phyloP scores from a whole-genome alignment of 148 eudicot genomes.

The Tetragonia tetragonoides region DNA sequence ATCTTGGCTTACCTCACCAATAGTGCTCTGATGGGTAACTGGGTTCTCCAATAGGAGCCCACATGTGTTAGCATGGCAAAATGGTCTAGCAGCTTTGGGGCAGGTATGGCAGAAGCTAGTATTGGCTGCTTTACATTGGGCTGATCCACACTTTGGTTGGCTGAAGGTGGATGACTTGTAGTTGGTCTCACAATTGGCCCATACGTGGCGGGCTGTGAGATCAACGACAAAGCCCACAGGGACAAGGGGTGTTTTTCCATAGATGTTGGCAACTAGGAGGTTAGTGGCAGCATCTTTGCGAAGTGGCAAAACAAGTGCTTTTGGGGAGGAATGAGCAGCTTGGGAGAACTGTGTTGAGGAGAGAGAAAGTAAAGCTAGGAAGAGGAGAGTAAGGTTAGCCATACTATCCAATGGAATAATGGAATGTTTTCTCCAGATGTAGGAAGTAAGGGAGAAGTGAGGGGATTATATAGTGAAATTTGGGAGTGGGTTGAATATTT shows the following conservation, averaged over 20 bases:
- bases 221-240: conserved; percentile 37
- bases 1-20: conserved; percentile 54
- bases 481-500: background rate
- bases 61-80: conserved; percentile 64
- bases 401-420: background rate
- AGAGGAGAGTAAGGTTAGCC: conserved; percentile 7
- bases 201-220: conserved; percentile 39
- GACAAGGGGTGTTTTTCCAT: conserved; percentile 40
- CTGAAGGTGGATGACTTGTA: conserved; percentile 44
- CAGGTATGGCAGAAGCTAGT: conserved; percentile 46
- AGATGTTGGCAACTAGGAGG: conserved; percentile 45
- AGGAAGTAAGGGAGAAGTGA: background rate
- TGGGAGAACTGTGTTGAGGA: background rate
- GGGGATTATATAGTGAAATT: background rate
- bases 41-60: conserved; percentile 45
- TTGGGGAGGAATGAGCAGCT: conserved; percentile 21
- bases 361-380: conserved; percentile 4
- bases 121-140: conserved; percentile 42
- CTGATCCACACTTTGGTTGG: conserved; percentile 50
- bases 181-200: conserved; percentile 51
- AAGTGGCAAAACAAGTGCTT: conserved; percentile 42
- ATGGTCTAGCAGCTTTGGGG: conserved; percentile 26
- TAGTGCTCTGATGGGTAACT: conserved; percentile 27
- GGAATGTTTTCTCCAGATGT: background rate
- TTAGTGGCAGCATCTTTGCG: conserved; percentile 35